Evolutionary conservation across 2,329 filamentous ascomycete genomes (phyloP), one percentile per base, ranked within the genome.

Genomic region (Aureobasidium sp.): DNA sequence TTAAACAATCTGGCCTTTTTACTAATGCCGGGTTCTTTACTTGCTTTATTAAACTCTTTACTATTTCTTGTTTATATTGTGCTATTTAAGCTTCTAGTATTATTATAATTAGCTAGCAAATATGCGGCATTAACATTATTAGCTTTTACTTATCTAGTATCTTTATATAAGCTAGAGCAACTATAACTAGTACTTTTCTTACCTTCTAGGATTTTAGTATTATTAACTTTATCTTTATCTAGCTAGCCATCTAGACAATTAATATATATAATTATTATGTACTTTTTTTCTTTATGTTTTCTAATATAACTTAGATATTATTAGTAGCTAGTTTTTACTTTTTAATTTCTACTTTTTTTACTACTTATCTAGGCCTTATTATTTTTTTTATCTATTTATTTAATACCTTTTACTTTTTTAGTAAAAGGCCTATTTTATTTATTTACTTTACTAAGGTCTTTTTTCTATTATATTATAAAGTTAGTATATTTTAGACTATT

Each of bases 31-130:
- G 75, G 66, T 72, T 75, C 65, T 69, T 77, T 62, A 74, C 69
- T 1, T 72, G 75, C 42, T 76, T 77, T 64, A 41, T 81, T 41
- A 83, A 90, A 70, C 76, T 87, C 1, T 88, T 90, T 69, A 88
- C 84, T 12, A 81, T 90, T 62, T 86, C 87, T 1, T 82, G 88
- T 51, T 78, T 89, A 12, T 82, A 87, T 15, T 82, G 87, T 44
- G 91, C 91, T 2, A 92, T 86, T 3, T 79, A 89, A 34, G 90
- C 90, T 6, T 88, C 89, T 0, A 89, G 86, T 66, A 84, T 85
- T 1, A 89, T 93, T 67, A 95, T 95, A 90, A 85, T 85, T 66
- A 77, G 76, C 0, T 84, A 87, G 67, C 84, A 87, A 68, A 81
- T 87, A 76, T 85, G 82, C 64, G 84, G 82, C 44, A 80, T 66